Base-by-base conservation (phyloP, 352 stramenopile species). In the Pythium plurisporium region DNA sequence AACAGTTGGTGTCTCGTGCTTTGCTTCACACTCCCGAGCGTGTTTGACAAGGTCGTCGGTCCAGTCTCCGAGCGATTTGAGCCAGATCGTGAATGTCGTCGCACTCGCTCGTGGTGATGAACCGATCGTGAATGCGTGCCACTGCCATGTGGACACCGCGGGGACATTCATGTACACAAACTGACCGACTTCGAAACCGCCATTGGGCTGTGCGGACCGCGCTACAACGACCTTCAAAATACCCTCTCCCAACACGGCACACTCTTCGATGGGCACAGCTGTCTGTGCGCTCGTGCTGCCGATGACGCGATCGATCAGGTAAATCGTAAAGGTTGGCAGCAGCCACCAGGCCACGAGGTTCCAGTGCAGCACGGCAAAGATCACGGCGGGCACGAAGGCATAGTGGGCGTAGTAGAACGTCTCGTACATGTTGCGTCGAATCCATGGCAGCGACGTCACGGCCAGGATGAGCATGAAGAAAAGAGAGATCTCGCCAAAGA, bases 281-380 rank as follows among this genome's bases (percentile, higher is more conserved):
- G 46, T 22, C 6, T 63, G 56, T 3, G 62, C 53, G 30, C 53
- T 81, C 29, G 48, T 46, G 34, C 42, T 63, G 11, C 65, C 74
- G 8, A 69, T 34, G 8, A 56, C 67, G 23, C 73, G 70, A 17
- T 60, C 59, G 27, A 73, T 52, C 34, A 70, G 51, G 54, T 76
- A 82, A 31, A 81, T 15, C 17, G 74, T 36, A 11, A 75, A 62
- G 3, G 69, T 67, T 14, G 68, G 65, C 2, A 77, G 62, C 23
- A 81, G 44, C 59, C 63, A 81, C 55, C 66, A 69, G 11, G 72
- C 60, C 17, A 67, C 70, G 14, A 45, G 42, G 8, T 17, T 37
- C 55, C 57, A 81, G 53, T 84, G 74, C 53, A 84, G 55, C 17
- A 84, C 52, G 10, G 70, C 34, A 29, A 79, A 77, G 64, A 78